Evolutionary conservation across 306 rosid genomes (phyloP).

Genomic region (Vigna unguiculata): DNA sequence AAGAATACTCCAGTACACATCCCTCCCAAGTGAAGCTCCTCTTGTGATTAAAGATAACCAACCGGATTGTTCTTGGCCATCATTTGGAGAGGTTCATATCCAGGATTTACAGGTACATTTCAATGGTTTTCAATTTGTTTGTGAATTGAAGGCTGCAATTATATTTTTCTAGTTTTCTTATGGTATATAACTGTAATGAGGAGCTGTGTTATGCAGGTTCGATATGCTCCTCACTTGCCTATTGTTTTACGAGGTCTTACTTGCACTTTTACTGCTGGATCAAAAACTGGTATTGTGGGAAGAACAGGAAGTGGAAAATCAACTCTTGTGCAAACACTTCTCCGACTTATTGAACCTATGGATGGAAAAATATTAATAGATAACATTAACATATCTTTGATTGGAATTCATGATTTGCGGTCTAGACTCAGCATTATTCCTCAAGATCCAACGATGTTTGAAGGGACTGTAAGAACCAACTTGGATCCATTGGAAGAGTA

Average conservation of each 20-base stretch:
- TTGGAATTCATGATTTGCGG: slow-evolving; percentile 80
- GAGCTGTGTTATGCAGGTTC: slow-evolving; percentile 56
- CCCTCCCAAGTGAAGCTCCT: slow-evolving; percentile 79
- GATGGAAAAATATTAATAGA: slow-evolving; percentile 72
- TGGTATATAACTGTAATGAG: background rate
- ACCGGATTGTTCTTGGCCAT: slow-evolving; percentile 76
- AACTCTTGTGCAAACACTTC: slow-evolving; percentile 80
- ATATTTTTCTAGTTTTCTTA: background rate
- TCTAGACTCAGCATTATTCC: slow-evolving; percentile 84
- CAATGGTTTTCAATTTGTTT: slow-evolving; percentile 5
- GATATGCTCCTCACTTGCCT: slow-evolving; percentile 87
- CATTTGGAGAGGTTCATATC: slow-evolving; percentile 72
- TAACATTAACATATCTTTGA: slow-evolving; percentile 54
- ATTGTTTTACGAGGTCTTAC: slow-evolving; percentile 80
- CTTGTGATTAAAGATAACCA: slow-evolving; percentile 61
- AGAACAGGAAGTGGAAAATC: slow-evolving; percentile 90
- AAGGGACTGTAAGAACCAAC: slow-evolving; percentile 86
- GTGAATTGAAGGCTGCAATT: slow-evolving; percentile 1
- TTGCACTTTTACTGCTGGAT: slow-evolving; percentile 74
- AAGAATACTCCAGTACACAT: slow-evolving; percentile 79
- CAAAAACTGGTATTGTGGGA: slow-evolving; percentile 87
- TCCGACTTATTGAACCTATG: slow-evolving; percentile 76
- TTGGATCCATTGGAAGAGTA: slow-evolving; percentile 91
- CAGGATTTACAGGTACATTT: slow-evolving; percentile 69
- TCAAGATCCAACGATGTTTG: slow-evolving; percentile 97